Evolutionary conservation across 169 alveolate species (phyloP).

Genomic region (Blepharisma undulans): DNA sequence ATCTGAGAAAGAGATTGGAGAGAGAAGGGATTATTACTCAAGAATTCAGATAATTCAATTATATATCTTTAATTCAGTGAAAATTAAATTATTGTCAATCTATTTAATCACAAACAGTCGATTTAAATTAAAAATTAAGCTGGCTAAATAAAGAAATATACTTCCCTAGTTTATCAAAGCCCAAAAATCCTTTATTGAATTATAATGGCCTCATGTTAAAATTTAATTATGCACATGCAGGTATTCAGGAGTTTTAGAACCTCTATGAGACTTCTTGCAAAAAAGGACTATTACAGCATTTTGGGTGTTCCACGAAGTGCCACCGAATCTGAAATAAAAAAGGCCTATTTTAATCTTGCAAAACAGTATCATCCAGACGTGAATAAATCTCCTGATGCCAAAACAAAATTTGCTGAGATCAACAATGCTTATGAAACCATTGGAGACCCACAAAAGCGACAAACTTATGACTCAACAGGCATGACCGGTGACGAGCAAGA

Average conservation of each 20-base stretch:
- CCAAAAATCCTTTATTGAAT: neutral
- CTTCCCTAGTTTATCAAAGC: neutral
- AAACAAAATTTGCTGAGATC: slow-evolving; percentile 73
- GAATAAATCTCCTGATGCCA: slow-evolving; percentile 76
- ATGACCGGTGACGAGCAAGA: slow-evolving; percentile 42
- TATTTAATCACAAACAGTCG: too few species aligned
- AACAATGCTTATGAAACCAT: slow-evolving; percentile 75
- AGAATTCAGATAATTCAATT: neutral
- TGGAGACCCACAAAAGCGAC: slow-evolving; percentile 50
- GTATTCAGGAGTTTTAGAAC: slow-evolving; percentile 1
- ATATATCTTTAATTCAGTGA: neutral
- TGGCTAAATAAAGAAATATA: too few species aligned
- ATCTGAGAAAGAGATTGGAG: neutral
- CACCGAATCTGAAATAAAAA: slow-evolving; percentile 85
- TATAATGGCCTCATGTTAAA: neutral
- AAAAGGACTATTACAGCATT: slow-evolving; percentile 74
- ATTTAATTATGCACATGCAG: neutral
- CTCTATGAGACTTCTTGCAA: slow-evolving; percentile 9
- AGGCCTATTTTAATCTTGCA: slow-evolving; percentile 92
- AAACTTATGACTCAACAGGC: slow-evolving; percentile 55
- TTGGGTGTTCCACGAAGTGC: slow-evolving; percentile 82
- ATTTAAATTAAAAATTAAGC: neutral
- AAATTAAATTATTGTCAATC: too few species aligned
- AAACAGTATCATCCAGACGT: slow-evolving; percentile 94
- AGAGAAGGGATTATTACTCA: neutral